Percentiles rank a stretch among this genome's conserved stretches.
phyloP scores from a whole-genome alignment of 768 basidiomycete genomes.

The Rhizopogon vesiculosus region DNA sequence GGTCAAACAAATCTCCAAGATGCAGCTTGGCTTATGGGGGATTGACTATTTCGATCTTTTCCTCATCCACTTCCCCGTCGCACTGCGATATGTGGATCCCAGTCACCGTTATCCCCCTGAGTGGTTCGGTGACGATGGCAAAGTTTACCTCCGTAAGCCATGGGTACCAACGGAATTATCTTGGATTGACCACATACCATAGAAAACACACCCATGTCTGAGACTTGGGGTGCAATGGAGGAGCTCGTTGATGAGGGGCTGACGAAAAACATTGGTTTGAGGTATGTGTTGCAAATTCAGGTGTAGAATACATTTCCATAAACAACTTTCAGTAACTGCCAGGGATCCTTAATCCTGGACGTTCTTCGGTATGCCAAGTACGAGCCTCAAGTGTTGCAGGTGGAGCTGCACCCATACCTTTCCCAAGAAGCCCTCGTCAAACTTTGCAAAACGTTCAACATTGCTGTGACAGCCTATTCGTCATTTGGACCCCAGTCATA shows the following conservation, averaged over 20 bases:
- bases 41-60: conserved; percentile 81
- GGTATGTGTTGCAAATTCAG: conserved; percentile 31
- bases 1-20: conserved; percentile 50
- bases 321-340: conserved; percentile 55
- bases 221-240: conserved; percentile 86
- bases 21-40: conserved; percentile 78
- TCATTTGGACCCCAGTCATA: conserved; percentile 53
- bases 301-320: neutral
- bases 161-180: neutral
- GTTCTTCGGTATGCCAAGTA: conserved; percentile 73
- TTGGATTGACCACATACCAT: conserved; percentile 1
- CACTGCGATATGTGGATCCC: conserved; percentile 78
- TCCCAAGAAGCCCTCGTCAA: conserved; percentile 42
- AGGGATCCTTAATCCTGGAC: conserved; percentile 68
- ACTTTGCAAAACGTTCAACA: conserved; percentile 38
- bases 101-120: conserved; percentile 73
- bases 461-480: conserved; percentile 53
- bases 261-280: conserved; percentile 76
- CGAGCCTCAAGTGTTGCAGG: conserved; percentile 52
- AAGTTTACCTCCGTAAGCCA: conserved; percentile 55
- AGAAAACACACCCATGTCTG: conserved; percentile 68
- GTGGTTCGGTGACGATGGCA: conserved; percentile 74
- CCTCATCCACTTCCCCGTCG: conserved; percentile 82
- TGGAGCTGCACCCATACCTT: conserved; percentile 57
- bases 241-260: conserved; percentile 65